Evolutionary conservation across 345 rosid genomes (phyloP), one percentile per base, ranked within the genome.

Genomic region (Iberis pinnata): DNA sequence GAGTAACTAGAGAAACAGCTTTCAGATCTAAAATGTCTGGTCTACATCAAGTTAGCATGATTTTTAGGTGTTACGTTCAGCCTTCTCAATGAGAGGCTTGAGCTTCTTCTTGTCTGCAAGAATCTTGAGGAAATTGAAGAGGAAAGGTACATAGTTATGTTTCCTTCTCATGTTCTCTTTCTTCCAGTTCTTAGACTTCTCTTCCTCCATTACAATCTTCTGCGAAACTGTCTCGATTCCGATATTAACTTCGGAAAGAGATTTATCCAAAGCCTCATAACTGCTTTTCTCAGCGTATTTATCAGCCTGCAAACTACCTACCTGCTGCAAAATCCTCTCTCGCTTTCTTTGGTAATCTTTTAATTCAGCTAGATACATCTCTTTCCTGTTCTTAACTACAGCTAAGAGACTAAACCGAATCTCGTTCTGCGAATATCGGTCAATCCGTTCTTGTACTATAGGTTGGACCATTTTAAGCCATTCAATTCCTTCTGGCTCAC

Each of bases 251-350:
- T 67, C 67, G 1, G 72, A 53, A 48, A 67, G 67, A n/a, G 67
- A 60, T 9, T 22, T 47, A 47, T 67, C 72, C 7, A 67, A 52
- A 53, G 67, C 72, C 52, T 67, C 72, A 15, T 60, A 67, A 15
- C 62, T 67, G 26, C 71, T 67, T 48, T 60, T 67, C 61, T 67
- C 71, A 0, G 72, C 53, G 12, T 65, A 64, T 68, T 82, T 75
- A 29, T 90, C 93, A 0, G 78, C 51, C 29, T 82, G 94, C 24
- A 71, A 58, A 41, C 46, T 10, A 47, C 61, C 72, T 12, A 67
- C 47, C 72, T 67, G 67, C 62, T 54, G 72, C 61, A 67, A 25
- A 17, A 67, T 54, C 53, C 72, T 60, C 62, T 67, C 72, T 9
- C 72, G 60, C 57, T 67, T 25, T 7, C 44, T 14, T 17, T 67